Evolutionary conservation across 164 flowering plant species (phyloP).

Genomic region (Dillenia suffruticosa): DNA sequence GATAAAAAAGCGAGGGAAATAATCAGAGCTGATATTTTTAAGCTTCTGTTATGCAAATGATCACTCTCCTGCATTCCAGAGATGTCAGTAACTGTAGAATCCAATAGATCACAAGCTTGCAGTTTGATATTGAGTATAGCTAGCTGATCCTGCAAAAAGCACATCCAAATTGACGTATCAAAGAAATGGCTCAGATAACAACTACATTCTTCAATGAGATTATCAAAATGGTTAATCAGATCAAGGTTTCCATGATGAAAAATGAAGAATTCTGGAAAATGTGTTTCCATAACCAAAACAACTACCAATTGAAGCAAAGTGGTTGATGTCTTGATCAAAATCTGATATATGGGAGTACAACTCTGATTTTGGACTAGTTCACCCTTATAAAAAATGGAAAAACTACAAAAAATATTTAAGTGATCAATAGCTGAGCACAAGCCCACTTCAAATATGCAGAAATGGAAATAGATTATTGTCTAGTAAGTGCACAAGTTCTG

Average conservation of each 20-base stretch:
- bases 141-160: conserved; percentile 39
- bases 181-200: neutral
- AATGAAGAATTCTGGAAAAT: too few relatives aligned
- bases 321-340: neutral
- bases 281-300: neutral
- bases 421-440: too few relatives aligned
- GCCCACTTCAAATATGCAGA: too few relatives aligned
- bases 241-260: neutral
- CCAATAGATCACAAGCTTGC: conserved; percentile 30
- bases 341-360: too few relatives aligned
- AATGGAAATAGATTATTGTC: too few relatives aligned
- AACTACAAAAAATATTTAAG: too few relatives aligned
- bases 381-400: too few relatives aligned
- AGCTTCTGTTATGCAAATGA: conserved; percentile 24
- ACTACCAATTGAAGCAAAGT: neutral
- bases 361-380: too few relatives aligned
- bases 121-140: conserved; percentile 35
- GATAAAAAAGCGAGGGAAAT: conserved; percentile 38
- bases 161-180: conserved; percentile 1
- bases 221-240: neutral
- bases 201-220: neutral
- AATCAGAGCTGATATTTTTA: conserved; percentile 47
- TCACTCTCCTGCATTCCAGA: conserved; percentile 19
- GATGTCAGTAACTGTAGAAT: conserved; percentile 15
- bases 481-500: too few relatives aligned